Conservation (phyloP, 768 basidiomycete genomes). For the Scleroderma citrinum region DNA sequence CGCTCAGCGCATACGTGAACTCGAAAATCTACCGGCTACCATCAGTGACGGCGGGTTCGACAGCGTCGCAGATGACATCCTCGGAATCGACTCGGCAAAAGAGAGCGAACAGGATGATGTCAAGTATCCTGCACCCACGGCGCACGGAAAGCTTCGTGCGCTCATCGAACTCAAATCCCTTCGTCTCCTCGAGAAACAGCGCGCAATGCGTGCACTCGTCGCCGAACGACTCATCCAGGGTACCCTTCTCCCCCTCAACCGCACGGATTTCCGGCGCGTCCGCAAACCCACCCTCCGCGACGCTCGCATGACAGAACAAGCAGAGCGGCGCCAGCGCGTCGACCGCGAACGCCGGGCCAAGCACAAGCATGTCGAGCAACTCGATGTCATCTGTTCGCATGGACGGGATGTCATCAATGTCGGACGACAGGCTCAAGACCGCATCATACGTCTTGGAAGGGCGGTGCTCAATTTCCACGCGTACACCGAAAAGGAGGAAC, state of each 20-base stretch:
- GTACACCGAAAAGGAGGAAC: conserved; percentile 95
- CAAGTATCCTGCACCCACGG: conserved; percentile 50
- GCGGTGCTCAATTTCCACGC: conserved; percentile 80
- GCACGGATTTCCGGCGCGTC: conserved; percentile 81
- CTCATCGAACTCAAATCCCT: conserved; percentile 92
- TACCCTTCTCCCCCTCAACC: conserved; percentile 84
- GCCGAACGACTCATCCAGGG: conserved; percentile 86
- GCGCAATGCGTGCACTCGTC: conserved; percentile 76
- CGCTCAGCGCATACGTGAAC: conserved; percentile 81
- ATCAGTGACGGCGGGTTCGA: conserved; percentile 74
- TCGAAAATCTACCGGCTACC: conserved; percentile 72
- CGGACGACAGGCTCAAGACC: conserved; percentile 61
- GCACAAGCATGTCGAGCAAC: conserved; percentile 93
- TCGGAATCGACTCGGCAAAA: neutral
- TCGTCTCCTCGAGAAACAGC: conserved; percentile 85
- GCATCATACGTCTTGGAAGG: conserved; percentile 58
- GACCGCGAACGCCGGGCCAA: conserved; percentile 94
- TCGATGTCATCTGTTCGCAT: conserved; percentile 79
- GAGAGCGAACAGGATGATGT: conserved; percentile 26
- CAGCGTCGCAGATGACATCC: conserved; percentile 36
- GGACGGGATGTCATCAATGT: conserved; percentile 68
- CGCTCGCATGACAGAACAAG: conserved; percentile 80
- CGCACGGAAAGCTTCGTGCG: conserved; percentile 80
- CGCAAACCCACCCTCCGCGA: conserved; percentile 86
- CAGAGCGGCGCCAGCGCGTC: conserved; percentile 84